Conservation (phyloP, 441 rosid genomes). For the Brassica hybrid region DNA sequence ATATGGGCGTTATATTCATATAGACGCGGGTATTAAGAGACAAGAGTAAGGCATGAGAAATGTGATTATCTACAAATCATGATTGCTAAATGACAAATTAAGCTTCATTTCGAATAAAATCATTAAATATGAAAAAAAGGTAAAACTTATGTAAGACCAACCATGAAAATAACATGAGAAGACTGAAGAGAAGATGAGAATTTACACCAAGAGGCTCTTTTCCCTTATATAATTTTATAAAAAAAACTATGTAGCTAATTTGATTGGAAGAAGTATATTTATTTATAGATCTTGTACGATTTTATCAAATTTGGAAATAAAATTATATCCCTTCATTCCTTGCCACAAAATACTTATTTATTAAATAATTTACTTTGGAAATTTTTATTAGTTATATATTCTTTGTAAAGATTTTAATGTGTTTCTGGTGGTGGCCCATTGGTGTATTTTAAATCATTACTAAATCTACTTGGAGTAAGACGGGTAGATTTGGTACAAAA, state of each 20-base stretch:
- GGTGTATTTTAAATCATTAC: background rate
- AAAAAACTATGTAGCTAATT: background rate
- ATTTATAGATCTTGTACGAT: background rate
- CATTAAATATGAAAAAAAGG: conserved; percentile 30
- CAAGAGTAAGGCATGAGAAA: conserved; percentile 42
- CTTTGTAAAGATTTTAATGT: background rate
- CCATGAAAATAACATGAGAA: conserved; percentile 37
- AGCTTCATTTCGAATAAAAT: conserved; percentile 28
- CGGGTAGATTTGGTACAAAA: background rate
- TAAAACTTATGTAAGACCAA: conserved; percentile 22
- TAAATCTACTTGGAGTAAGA: background rate
- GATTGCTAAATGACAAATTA: conserved; percentile 47
- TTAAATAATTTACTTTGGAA: background rate
- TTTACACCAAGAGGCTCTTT: conserved; percentile 25
- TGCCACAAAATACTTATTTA: background rate
- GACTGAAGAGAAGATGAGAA: conserved; percentile 25
- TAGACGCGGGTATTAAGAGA: too few species aligned
- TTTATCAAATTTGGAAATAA: background rate
- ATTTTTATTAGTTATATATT: background rate
- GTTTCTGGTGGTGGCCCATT: background rate
- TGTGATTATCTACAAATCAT: conserved; percentile 46
- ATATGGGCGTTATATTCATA: conserved; percentile 11
- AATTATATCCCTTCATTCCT: background rate
- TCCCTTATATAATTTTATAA: background rate
- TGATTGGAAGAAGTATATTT: conserved; percentile 12